phyloP scores from a whole-genome alignment of 2,329 filamentous ascomycete species.

The Aphanocladium album region DNA sequence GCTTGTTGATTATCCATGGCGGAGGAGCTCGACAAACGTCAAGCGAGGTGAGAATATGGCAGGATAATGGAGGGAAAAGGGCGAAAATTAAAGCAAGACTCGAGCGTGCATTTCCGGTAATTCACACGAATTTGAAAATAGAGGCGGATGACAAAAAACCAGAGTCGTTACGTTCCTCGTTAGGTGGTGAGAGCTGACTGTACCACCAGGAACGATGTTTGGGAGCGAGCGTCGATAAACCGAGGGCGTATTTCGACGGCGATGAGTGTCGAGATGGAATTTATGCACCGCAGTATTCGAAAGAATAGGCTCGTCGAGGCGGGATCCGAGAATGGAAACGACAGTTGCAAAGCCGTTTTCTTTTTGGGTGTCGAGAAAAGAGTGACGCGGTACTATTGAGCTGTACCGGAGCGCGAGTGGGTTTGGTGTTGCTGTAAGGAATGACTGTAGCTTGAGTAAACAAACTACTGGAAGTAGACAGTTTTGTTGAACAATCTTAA shows the following conservation, averaged over 20 bases:
- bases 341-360: background rate
- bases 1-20: constrained; percentile 5
- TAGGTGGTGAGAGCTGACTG: background rate
- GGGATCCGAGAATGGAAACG: background rate
- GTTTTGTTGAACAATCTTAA: background rate
- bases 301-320: background rate
- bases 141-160: background rate
- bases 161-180: constrained; percentile 12
- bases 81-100: background rate
- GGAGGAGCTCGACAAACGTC: background rate
- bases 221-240: background rate
- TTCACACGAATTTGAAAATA: background rate
- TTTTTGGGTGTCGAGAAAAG: background rate
- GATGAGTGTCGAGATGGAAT: background rate
- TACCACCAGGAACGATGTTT: constrained; percentile 11
- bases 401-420: background rate
- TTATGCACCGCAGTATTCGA: background rate
- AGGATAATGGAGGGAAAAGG: background rate
- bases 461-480: background rate
- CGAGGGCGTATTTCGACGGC: background rate
- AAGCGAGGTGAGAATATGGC: background rate
- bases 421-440: constrained; percentile 6
- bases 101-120: constrained; percentile 4
- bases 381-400: constrained; percentile 5
- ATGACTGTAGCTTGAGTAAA: constrained; percentile 11